A percentile compares a stretch with the other conserved stretches of the same genome.
Conservation (phyloP, 352 stramenopile species). For the Phytophthora megakarya region DNA sequence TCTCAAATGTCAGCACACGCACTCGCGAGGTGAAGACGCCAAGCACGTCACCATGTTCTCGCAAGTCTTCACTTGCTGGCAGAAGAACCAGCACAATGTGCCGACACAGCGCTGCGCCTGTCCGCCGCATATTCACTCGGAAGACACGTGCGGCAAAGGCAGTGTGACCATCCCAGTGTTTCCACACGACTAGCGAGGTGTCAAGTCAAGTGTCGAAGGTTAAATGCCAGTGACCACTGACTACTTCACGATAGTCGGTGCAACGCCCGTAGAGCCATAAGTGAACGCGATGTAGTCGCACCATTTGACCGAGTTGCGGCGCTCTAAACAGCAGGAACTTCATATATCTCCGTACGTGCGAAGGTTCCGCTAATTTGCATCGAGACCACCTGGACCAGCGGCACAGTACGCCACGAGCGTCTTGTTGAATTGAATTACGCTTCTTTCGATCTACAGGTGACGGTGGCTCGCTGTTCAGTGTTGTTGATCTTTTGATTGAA, state of each 20-base stretch:
- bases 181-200: constrained; percentile 25
- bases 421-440: constrained; percentile 7
- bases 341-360: constrained; percentile 24
- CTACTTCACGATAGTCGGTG: constrained; percentile 33
- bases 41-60: constrained; percentile 49
- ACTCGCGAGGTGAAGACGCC: not conserved
- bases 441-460: constrained; percentile 21
- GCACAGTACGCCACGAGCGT: constrained; percentile 16
- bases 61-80: constrained; percentile 85
- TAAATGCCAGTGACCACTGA: constrained; percentile 19
- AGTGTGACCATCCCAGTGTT: constrained; percentile 68
- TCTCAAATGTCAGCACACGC: constrained; percentile 36
- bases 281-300: constrained; percentile 3
- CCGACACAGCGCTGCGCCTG: constrained; percentile 61
- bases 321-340: constrained; percentile 28
- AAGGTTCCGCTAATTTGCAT: constrained; percentile 20
- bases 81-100: constrained; percentile 60
- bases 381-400: constrained; percentile 8
- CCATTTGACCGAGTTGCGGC: constrained; percentile 19
- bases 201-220: constrained; percentile 13
- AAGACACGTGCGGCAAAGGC: constrained; percentile 69
- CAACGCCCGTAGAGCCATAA: constrained; percentile 9
- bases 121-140: constrained; percentile 61
- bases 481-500: constrained; percentile 16
- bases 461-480: constrained; percentile 10